Conservation (phyloP, 768 basidiomycete species). For the Lentinula boryana region DNA sequence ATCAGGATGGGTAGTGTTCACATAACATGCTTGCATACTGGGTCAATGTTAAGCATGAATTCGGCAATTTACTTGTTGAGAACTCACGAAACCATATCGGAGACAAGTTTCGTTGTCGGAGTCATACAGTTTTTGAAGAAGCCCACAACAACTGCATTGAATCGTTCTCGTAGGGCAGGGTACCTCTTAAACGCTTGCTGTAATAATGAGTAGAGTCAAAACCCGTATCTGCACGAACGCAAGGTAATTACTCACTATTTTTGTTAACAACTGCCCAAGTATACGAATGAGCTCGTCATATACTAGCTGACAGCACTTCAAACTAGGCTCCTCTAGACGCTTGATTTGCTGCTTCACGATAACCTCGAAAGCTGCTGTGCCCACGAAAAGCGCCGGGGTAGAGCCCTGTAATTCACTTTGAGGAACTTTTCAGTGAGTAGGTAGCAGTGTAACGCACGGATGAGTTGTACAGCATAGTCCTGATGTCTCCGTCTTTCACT, state of each 20-base stretch:
- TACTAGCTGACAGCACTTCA: conserved; percentile 93
- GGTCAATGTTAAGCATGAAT: background rate
- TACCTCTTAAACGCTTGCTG: conserved; percentile 96
- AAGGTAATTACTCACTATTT: conserved; percentile 57
- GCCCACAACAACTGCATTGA: conserved; percentile 92
- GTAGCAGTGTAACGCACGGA: conserved; percentile 53
- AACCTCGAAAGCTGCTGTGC: conserved; percentile 95
- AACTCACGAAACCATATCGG: conserved; percentile 85
- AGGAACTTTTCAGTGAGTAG: background rate
- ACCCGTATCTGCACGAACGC: background rate
- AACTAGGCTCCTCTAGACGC: conserved; percentile 86
- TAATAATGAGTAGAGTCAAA: conserved; percentile 4
- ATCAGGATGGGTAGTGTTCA: conserved; percentile 99
- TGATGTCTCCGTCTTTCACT: conserved; percentile 97
- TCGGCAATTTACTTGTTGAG: background rate
- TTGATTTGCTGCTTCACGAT: conserved; percentile 99
- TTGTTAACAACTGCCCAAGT: conserved; percentile 81
- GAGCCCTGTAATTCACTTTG: conserved; percentile 59
- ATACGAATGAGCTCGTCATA: conserved; percentile 98
- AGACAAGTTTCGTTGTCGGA: conserved; percentile 92
- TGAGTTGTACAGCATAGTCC: conserved; percentile 95
- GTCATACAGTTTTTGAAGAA: conserved; percentile 94
- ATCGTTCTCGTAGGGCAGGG: conserved; percentile 93
- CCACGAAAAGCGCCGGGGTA: conserved; percentile 93
- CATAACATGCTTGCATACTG: conserved; percentile 98